Percentiles rank a stretch among this genome's conserved stretches.
Evolutionary conservation across 176 grass and related monocot genomes (phyloP).

Genomic region (Thinopyrum elongatum): DNA sequence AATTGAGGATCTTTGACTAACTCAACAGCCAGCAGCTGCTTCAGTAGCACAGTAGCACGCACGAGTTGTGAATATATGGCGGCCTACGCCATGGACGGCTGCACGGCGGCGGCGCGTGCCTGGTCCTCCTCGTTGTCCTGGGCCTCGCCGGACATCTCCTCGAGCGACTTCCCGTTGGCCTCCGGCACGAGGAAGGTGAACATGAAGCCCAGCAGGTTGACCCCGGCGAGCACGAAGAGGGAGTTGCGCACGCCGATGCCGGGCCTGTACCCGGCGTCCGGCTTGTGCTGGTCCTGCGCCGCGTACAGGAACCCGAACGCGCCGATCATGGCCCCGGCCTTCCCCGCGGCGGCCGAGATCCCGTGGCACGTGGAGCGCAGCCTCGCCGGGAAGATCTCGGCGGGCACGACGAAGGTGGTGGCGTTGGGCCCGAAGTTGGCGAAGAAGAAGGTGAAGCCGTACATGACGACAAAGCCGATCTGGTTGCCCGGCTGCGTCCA

Average conservation of each 20-base stretch:
- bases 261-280: background rate
- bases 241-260: conserved; percentile 59
- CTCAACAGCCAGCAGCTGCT: background rate
- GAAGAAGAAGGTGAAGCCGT: conserved; percentile 76
- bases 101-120: background rate
- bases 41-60: background rate
- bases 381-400: conserved; percentile 63
- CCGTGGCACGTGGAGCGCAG: conserved; percentile 74
- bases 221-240: conserved; percentile 42
- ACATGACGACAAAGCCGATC: conserved; percentile 58
- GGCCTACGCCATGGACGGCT: background rate
- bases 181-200: conserved; percentile 47
- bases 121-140: conserved; percentile 25
- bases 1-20: background rate
- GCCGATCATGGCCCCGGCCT: conserved; percentile 59
- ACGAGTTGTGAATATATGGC: background rate
- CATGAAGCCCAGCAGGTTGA: conserved; percentile 42
- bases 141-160: conserved; percentile 53
- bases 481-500: conserved; percentile 59
- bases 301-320: background rate
- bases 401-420: conserved; percentile 55
- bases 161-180: conserved; percentile 54
- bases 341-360: conserved; percentile 6
- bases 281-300: background rate
- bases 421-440: conserved; percentile 46